Evolutionary conservation across 106 monocot species (phyloP), one percentile per base, ranked within the genome.

Genomic region (Vanilla planifolia): DNA sequence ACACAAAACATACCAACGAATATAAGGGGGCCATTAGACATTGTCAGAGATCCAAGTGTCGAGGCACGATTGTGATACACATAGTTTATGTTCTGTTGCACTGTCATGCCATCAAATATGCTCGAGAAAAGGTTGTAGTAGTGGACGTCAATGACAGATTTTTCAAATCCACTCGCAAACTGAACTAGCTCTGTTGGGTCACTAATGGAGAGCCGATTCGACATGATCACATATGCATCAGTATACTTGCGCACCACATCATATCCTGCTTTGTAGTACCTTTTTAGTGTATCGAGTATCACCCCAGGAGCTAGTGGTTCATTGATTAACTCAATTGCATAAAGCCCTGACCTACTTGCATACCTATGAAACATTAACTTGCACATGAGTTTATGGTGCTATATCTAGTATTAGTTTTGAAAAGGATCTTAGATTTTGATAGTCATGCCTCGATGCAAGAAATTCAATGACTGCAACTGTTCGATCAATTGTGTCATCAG

Each of bases 391-490:
- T 37, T 6, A 0, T 37, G n/a, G n/a, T n/a, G n/a, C 37, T 6
- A 37, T 37, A 37, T 37, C 37, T 10, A 37, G 37, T 37, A 37
- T 5, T 37, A 37, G 7, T 37, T 37, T 10, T 37, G 0, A 5
- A 37, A 37, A 37, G n/a, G n/a, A n/a, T n/a, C n/a, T n/a, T n/a
- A n/a, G n/a, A n/a, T n/a, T n/a, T n/a, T n/a, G n/a, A n/a, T n/a
- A n/a, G n/a, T 15, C 8, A 34, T 6, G 79, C 79, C 85, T 92
- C 1, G 67, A 20, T 51, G 84, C 29, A 6, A 92, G 82, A 59
- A 92, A 88, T 32, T 87, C 92, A 9, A 92, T 84, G 6, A 75
- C 83, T 4, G 25, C 16, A 1, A 92, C 72, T 0, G 92, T 81
- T 50, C 81, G 78, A 35, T 33, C 53, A 16, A 81, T 81, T 72